These are phyloP conservation scores for Cichorium intybus DNA, from an alignment of 140 eudicot species.

Conservation along the genomic window DNA sequence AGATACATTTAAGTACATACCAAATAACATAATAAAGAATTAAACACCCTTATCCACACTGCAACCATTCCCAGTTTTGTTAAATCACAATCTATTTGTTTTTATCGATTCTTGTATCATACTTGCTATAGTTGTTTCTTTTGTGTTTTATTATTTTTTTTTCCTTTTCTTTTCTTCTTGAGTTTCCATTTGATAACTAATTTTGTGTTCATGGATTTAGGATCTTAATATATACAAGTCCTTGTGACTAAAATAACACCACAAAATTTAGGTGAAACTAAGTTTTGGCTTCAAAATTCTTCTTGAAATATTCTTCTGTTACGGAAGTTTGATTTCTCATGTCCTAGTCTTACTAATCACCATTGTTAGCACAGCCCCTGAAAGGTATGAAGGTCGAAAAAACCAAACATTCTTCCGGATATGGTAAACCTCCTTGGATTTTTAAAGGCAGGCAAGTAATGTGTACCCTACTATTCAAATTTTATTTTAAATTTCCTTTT, in stretches of 20 bases:
- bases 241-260: neutral
- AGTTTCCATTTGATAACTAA: too few species aligned
- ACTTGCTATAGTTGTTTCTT: slow-evolving; percentile 4
- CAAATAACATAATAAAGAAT: neutral
- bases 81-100: neutral
- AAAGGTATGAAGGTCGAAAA: slow-evolving; percentile 51
- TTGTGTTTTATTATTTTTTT: neutral
- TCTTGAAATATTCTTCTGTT: neutral
- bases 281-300: neutral
- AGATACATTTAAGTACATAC: too few species aligned
- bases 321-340: neutral
- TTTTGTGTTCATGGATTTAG: neutral
- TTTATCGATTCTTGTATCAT: neutral
- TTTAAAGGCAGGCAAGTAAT: slow-evolving; percentile 88
- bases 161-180: neutral
- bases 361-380: slow-evolving; percentile 1
- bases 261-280: neutral
- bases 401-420: slow-evolving; percentile 40
- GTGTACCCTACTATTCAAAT: neutral
- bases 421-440: slow-evolving; percentile 85
- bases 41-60: neutral
- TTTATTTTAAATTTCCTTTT: neutral
- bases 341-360: neutral
- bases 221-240: slow-evolving; percentile 4
- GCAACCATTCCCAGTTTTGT: neutral